Percentiles rank a stretch among this genome's conserved stretches.
phyloP scores from a whole-genome alignment of 2,329 filamentous ascomycete genomes.

The Nannizziopsis barbatae region DNA sequence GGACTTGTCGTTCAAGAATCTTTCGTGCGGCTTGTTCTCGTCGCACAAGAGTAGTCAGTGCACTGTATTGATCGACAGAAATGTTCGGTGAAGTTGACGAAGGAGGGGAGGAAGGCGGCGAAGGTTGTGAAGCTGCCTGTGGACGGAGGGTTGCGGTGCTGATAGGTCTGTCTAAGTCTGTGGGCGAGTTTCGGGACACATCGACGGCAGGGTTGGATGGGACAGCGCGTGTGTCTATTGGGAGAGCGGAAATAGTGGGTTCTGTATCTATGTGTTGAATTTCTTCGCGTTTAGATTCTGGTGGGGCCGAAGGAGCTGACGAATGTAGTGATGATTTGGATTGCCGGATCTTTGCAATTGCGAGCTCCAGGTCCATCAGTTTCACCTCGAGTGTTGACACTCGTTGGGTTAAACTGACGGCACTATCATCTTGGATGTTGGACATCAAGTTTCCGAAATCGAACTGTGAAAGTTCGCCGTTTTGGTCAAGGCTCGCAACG shows the following conservation, averaged over 20 bases:
- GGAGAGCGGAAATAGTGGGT: constrained; percentile 8
- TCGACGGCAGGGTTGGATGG: constrained; percentile 1
- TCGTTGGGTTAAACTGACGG: constrained; percentile 35
- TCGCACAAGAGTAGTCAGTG: constrained; percentile 36
- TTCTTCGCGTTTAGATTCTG: constrained; percentile 13
- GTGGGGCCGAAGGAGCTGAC: not conserved
- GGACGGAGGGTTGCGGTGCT: constrained; percentile 22
- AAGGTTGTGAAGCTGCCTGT: constrained; percentile 20
- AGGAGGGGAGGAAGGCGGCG: constrained; percentile 21
- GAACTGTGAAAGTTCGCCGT: constrained; percentile 17
- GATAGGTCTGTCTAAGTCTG: constrained; percentile 25
- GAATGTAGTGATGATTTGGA: constrained; percentile 18
- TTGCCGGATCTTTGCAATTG: constrained; percentile 39
- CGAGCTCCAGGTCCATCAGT: constrained; percentile 41
- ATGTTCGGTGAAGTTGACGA: constrained; percentile 22
- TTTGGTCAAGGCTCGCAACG: not conserved
- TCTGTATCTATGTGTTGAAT: constrained; percentile 15
- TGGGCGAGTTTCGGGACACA: constrained; percentile 14
- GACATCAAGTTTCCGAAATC: constrained; percentile 31
- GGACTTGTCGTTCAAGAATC: constrained; percentile 35
- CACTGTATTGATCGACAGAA: constrained; percentile 39
- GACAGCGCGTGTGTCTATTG: constrained; percentile 6
- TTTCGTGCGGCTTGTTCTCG: constrained; percentile 38
- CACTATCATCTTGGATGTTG: constrained; percentile 32
- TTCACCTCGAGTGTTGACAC: constrained; percentile 42